A percentile compares a stretch with the other conserved stretches of the same genome.
These are phyloP conservation scores for Plectosphaerella plurivora DNA, from an alignment of 2,329 filamentous ascomycete species.

Conservation along the genomic window DNA sequence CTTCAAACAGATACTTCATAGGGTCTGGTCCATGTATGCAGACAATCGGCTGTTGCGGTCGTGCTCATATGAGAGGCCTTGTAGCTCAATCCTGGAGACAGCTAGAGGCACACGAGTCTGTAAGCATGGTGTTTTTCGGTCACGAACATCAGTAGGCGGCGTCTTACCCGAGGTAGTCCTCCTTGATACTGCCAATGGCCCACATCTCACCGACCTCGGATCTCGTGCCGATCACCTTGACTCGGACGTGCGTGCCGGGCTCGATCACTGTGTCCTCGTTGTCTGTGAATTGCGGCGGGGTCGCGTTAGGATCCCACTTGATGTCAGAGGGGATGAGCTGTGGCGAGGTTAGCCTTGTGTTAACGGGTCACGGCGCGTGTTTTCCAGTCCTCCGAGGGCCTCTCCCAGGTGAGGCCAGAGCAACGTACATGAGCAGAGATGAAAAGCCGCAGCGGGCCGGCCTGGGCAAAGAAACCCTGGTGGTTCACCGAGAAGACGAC, in stretches of 20 bases:
- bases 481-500: constrained; percentile 88
- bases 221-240: constrained; percentile 91
- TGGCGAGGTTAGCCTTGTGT: constrained; percentile 16
- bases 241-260: constrained; percentile 84
- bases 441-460: constrained; percentile 73
- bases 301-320: constrained; percentile 92
- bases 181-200: constrained; percentile 96
- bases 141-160: neutral
- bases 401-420: neutral
- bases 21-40: no score
- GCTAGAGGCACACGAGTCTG: constrained; percentile 2
- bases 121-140: constrained; percentile 2
- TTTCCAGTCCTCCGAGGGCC: constrained; percentile 3
- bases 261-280: constrained; percentile 93
- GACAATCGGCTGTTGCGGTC: no score
- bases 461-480: constrained; percentile 85
- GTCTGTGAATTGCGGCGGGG: constrained; percentile 94
- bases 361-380: neutral
- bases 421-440: constrained; percentile 73
- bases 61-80: no score
- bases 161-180: constrained; percentile 63
- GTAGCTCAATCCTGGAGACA: constrained; percentile 12
- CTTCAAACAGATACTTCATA: no score
- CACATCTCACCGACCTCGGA: constrained; percentile 94
- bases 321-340: constrained; percentile 89